These are phyloP conservation scores for Neurospora discreta DNA, from an alignment of 495 filamentous ascomycete genomes.

Conservation along the genomic window DNA sequence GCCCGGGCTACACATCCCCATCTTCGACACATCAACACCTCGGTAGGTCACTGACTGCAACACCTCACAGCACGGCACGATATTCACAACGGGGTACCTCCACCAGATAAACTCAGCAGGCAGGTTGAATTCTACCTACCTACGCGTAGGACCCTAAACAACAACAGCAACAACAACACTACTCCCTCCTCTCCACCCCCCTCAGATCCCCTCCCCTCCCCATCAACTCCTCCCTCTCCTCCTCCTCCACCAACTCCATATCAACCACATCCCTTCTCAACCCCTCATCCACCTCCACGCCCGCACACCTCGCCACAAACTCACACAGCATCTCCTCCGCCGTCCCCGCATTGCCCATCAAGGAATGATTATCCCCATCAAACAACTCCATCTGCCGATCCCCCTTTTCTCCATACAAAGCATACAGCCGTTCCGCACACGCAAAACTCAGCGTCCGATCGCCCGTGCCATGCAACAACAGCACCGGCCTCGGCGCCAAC, in stretches of 20 bases:
- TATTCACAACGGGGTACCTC: not conserved
- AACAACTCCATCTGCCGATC: constrained; percentile 28
- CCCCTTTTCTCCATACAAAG: constrained; percentile 23
- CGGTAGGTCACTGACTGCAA: too few relatives aligned
- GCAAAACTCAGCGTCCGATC: constrained; percentile 21
- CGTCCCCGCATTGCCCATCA: constrained; percentile 22
- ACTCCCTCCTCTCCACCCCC: constrained; percentile 21
- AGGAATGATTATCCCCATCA: constrained; percentile 31
- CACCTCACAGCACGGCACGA: not conserved
- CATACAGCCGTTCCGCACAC: constrained; percentile 28
- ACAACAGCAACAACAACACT: constrained; percentile 4
- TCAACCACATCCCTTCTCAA: constrained; percentile 12
- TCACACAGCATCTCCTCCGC: constrained; percentile 27
- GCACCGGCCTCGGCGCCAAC: constrained; percentile 23
- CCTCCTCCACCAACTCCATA: constrained; percentile 19
- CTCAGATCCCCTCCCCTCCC: constrained; percentile 23
- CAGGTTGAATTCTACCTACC: not conserved
- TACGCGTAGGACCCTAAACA: not conserved
- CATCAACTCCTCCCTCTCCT: constrained; percentile 20
- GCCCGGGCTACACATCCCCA: too few relatives aligned
- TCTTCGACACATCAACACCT: too few relatives aligned
- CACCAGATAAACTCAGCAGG: not conserved
- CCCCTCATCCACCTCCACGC: constrained; percentile 6
- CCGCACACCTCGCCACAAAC: constrained; percentile 23
- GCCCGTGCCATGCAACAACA: constrained; percentile 30